Evolutionary conservation across 2,329 filamentous ascomycete species (phyloP).

Genomic region (Lasiodiplodia sp.): DNA sequence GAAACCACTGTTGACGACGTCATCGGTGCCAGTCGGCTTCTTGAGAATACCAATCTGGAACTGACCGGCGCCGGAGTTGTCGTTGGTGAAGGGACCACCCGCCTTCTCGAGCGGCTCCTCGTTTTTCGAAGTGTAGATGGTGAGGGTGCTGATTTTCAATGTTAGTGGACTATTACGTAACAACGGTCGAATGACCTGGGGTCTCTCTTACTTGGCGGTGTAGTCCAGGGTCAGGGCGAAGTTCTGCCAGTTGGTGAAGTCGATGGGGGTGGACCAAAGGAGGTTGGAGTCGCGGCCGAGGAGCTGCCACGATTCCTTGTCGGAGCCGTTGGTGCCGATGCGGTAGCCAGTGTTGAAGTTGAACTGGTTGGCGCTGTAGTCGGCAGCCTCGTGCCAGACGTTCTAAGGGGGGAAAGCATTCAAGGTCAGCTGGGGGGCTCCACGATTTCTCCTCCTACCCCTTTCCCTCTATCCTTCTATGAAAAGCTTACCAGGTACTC

Average conservation of each 20-base stretch:
- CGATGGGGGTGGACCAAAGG: conserved; percentile 61
- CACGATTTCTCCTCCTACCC: conserved; percentile 46
- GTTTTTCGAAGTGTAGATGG: conserved; percentile 65
- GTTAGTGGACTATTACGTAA: background rate
- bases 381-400: conserved; percentile 49
- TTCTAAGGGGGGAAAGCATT: conserved; percentile 34
- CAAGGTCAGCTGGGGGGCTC: conserved; percentile 2
- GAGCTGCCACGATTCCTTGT: conserved; percentile 55
- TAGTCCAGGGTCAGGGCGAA: conserved; percentile 68
- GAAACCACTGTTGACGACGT: conserved; percentile 48
- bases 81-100: conserved; percentile 57
- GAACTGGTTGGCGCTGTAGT: conserved; percentile 52
- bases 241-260: conserved; percentile 64
- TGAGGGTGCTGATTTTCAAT: conserved; percentile 55
- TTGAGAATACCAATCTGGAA: conserved; percentile 70
- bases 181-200: no score
- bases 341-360: conserved; percentile 64
- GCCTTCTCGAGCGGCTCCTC: conserved; percentile 55
- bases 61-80: conserved; percentile 65
- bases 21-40: conserved; percentile 60
- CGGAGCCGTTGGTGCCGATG: conserved; percentile 56
- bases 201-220: conserved; percentile 56
- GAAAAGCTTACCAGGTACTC: conserved; percentile 63
- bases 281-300: conserved; percentile 43
- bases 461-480: background rate